Evolutionary conservation across 1,139 yeast species (phyloP), one percentile per base, ranked within the genome.

Genomic region (Hemisphaericaspora xylanilytica): DNA sequence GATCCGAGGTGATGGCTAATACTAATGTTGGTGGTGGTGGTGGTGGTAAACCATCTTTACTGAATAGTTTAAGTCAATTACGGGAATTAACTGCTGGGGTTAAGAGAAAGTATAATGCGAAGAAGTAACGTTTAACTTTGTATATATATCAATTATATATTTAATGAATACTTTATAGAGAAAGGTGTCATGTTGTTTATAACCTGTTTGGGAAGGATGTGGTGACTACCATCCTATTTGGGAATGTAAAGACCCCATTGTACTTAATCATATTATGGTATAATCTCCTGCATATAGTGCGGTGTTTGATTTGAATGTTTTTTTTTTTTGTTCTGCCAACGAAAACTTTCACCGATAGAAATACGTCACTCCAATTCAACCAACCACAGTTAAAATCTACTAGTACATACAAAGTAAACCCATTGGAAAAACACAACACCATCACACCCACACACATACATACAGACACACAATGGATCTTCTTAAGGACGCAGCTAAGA

Each of bases 401-500:
- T n/a, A n/a, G n/a, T n/a, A n/a, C n/a, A n/a, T n/a, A n/a, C n/a
- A n/a, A n/a, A n/a, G n/a, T n/a, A n/a, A n/a, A n/a, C n/a, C n/a
- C n/a, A n/a, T n/a, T n/a, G n/a, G n/a, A n/a, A n/a, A n/a, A n/a
- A n/a, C n/a, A n/a, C n/a, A n/a, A n/a, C n/a, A n/a, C n/a, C n/a
- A n/a, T n/a, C n/a, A n/a, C n/a, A n/a, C n/a, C n/a, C n/a, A n/a
- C n/a, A n/a, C n/a, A n/a, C n/a, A n/a, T n/a, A n/a, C n/a, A n/a
- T n/a, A n/a, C n/a, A n/a, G n/a, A n/a, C n/a, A n/a, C 9, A 39
- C 47, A 39, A 80, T 81, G 87, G 87, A 81, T 64, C 75, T 76
- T 52, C 64, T 85, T 49, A 77, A 80, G 50, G 86, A 83, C 64
- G 80, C 85, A 18, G 69, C 95, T 48, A 78, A 87, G 63, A 90